Evolutionary conservation across 139 green algal species (phyloP).

Genomic region (Chlamydomonas sp.): DNA sequence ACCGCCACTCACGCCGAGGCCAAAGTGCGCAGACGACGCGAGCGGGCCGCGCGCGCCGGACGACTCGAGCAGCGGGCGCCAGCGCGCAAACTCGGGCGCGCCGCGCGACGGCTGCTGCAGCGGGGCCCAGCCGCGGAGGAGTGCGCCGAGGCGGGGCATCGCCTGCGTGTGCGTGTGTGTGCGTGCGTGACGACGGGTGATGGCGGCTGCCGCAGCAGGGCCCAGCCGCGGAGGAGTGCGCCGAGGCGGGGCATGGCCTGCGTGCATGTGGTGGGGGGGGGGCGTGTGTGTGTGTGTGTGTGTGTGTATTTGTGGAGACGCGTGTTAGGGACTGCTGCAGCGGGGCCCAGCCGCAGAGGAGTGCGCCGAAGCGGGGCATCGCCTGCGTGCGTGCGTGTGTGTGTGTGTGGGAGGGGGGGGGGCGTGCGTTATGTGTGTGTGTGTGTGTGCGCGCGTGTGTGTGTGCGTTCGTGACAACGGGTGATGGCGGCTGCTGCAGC

Average conservation of each 20-base stretch:
- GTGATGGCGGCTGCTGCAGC: constrained; percentile 45
- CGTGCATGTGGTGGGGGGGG: no score
- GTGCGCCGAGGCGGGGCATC: constrained; percentile 33
- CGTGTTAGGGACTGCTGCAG: constrained; percentile 47
- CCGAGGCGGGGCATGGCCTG: constrained; percentile 33
- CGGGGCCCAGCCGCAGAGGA: constrained; percentile 52
- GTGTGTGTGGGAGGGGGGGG: no score
- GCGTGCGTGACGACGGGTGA: no score
- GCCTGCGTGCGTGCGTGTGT: no score
- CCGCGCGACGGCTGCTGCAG: constrained; percentile 41
- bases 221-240: constrained; percentile 42
- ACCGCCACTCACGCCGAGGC: no score
- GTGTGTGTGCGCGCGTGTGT: no score
- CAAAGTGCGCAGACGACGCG: background rate
- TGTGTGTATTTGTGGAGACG: no score
- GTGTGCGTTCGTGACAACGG: no score
- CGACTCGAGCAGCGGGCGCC: constrained; percentile 60
- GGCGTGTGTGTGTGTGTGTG: no score
- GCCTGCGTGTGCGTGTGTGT: no score
- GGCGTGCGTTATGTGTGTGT: no score
- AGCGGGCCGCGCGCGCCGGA: constrained; percentile 7
- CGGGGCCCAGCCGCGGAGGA: constrained; percentile 52
- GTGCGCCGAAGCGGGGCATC: constrained; percentile 33
- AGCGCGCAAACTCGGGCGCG: constrained; percentile 39
- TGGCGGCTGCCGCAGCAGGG: constrained; percentile 49